Percentiles rank a stretch among this genome's conserved stretches.
Conservation (phyloP, 2,329 filamentous ascomycete species). For the Clarireedia paspali region DNA sequence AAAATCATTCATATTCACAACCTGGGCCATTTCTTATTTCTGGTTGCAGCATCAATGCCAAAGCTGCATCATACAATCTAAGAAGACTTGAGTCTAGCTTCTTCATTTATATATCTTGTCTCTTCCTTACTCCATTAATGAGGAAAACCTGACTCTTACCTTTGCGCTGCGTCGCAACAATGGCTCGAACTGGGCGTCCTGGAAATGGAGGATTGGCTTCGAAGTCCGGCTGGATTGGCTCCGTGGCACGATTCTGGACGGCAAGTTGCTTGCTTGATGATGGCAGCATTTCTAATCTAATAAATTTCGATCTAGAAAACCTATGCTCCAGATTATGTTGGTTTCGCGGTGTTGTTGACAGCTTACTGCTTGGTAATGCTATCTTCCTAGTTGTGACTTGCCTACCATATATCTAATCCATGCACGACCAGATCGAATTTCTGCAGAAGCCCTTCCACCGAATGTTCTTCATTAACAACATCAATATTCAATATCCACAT, state of each 20-base stretch:
- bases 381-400: not conserved
- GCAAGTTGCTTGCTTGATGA: constrained; percentile 11
- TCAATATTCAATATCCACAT: constrained; percentile 78
- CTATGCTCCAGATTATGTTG: constrained; percentile 83
- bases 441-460: constrained; percentile 82
- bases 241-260: constrained; percentile 29
- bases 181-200: constrained; percentile 5
- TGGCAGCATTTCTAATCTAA: constrained; percentile 5
- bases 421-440: constrained; percentile 47
- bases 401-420: not conserved
- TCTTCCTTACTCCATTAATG: not conserved
- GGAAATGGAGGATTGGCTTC: constrained; percentile 16
- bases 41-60: too few relatives aligned
- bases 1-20: too few relatives aligned
- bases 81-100: not conserved
- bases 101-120: not conserved
- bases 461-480: constrained; percentile 85
- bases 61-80: not conserved
- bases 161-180: constrained; percentile 7
- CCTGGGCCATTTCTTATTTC: not conserved
- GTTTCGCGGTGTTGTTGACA: constrained; percentile 61
- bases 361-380: constrained; percentile 52
- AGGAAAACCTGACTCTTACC: constrained; percentile 8
- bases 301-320: constrained; percentile 48
- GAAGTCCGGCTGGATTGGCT: constrained; percentile 24